Evolutionary conservation across 2,329 filamentous ascomycete genomes (phyloP), one percentile per base, ranked within the genome.

Genomic region (Arthrobotrys sphaeroides): DNA sequence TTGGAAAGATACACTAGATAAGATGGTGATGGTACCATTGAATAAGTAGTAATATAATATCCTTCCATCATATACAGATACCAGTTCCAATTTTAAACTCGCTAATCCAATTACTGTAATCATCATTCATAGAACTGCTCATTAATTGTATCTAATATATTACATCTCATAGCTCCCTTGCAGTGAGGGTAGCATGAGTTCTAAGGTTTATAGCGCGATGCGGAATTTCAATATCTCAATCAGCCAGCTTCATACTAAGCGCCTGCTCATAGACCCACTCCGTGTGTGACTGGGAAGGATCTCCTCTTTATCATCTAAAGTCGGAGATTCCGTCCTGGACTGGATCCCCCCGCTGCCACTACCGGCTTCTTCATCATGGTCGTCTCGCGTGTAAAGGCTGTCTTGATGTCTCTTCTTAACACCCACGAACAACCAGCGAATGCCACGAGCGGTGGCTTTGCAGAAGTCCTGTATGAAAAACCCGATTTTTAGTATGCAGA

Each of bases 361-460:
- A 28, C 47, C 43, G n/a, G 47, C n/a, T 26, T n/a, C n/a, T n/a
- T 62, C 72, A 9, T 65, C 57, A 20, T 26, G 47, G 7, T 55
- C 36, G 82, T 82, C 28, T 80, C 81, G 59, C 81, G 83, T 66
- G 79, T 81, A 12, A 83, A 84, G 77, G 78, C 79, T 65, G 10
- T 89, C 87, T 16, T 85, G 80, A 78, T 85, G 85, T 73, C 90
- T 87, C 76, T 84, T 82, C 81, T 88, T 90, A 64, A 88, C 86
- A 43, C 92, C 92, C 13, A 92, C 88, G 77, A 94, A 90, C 18
- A 96, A 84, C 93, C 93, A 96, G 78, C 90, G 87, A 79, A 92
- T 87, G 20, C 91, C 90, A 59, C 93, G 87, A 6, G 90, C 91
- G 76, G 91, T 89, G 0, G 91, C 91, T 83, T 94, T 96, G 80